Percentiles rank a stretch among this genome's conserved stretches.
Conservation (phyloP, 73 alveolate genomes). For the Diophrys appendiculata region DNA sequence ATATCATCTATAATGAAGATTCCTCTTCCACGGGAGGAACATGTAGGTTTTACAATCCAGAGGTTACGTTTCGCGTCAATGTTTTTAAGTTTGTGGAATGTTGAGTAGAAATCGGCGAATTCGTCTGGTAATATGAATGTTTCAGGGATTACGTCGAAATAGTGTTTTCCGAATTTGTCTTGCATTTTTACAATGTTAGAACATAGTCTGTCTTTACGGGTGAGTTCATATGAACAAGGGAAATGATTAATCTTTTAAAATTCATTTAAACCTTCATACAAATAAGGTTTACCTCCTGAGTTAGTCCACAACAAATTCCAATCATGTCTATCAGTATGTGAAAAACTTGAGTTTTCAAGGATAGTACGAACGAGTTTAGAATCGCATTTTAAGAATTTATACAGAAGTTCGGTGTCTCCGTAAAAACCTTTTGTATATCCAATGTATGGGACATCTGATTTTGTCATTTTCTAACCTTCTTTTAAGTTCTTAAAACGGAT, state of each 20-base stretch:
- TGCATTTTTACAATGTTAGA: constrained; percentile 73
- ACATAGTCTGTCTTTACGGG: constrained; percentile 85
- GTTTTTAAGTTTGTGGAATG: constrained; percentile 57
- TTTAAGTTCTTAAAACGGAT: background rate
- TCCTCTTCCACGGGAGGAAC: constrained; percentile 82
- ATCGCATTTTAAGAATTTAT: constrained; percentile 53
- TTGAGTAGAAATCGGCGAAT: constrained; percentile 72
- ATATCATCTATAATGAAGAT: constrained; percentile 70
- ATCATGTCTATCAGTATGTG: constrained; percentile 68
- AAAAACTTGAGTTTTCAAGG: constrained; percentile 54
- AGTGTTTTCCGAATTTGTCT: constrained; percentile 68
- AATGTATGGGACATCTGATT: background rate
- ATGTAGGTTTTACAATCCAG: constrained; percentile 85
- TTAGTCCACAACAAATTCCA: constrained; percentile 73
- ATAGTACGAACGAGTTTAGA: constrained; percentile 53
- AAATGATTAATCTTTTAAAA: constrained; percentile 82
- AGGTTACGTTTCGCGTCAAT: constrained; percentile 65
- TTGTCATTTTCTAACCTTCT: background rate
- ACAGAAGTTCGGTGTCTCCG: constrained; percentile 47
- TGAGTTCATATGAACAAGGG: constrained; percentile 79
- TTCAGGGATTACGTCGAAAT: constrained; percentile 80
- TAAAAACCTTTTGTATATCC: background rate
- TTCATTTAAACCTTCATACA: constrained; percentile 83
- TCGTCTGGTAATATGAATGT: constrained; percentile 88
- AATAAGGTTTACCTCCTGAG: constrained; percentile 50